phyloP scores from a whole-genome alignment of 352 stramenopile genomes.

The Pythium chondricola region DNA sequence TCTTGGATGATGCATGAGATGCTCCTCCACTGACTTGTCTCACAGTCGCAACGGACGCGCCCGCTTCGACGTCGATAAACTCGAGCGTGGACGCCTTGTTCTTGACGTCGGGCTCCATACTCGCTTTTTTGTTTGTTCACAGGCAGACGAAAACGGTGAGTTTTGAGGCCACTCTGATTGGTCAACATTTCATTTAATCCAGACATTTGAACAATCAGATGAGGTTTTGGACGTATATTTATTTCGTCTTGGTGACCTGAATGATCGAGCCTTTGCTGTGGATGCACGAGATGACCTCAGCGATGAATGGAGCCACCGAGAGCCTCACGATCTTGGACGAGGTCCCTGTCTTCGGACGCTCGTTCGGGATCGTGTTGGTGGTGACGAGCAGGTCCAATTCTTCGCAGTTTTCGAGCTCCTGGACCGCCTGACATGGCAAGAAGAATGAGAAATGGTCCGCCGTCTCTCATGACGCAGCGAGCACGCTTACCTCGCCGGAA shows the following conservation, averaged over 20 bases:
- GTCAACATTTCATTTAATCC: no score
- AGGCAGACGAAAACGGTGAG: neutral
- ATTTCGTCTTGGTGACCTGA: constrained; percentile 77
- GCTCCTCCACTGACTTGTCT: constrained; percentile 2
- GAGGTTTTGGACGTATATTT: constrained; percentile 20
- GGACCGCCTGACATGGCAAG: constrained; percentile 30
- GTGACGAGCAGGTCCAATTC: constrained; percentile 81
- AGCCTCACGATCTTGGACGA: constrained; percentile 79
- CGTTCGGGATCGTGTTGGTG: constrained; percentile 76
- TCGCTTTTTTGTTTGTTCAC: neutral
- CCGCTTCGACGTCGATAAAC: constrained; percentile 68
- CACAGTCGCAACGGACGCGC: constrained; percentile 6
- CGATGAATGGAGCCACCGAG: constrained; percentile 82
- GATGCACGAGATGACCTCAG: constrained; percentile 86
- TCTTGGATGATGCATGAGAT: constrained; percentile 13
- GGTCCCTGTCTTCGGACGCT: constrained; percentile 23
- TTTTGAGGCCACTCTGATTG: constrained; percentile 12
- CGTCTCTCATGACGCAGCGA: neutral
- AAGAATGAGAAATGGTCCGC: neutral
- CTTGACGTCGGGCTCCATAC: constrained; percentile 45
- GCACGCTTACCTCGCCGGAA: constrained; percentile 53
- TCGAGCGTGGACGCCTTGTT: constrained; percentile 65
- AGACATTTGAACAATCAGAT: no score
- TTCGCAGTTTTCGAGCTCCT: constrained; percentile 55
- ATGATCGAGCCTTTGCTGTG: constrained; percentile 85